Evolutionary conservation across 306 rosid species (phyloP).

Genomic region (Vigna hirtella): DNA sequence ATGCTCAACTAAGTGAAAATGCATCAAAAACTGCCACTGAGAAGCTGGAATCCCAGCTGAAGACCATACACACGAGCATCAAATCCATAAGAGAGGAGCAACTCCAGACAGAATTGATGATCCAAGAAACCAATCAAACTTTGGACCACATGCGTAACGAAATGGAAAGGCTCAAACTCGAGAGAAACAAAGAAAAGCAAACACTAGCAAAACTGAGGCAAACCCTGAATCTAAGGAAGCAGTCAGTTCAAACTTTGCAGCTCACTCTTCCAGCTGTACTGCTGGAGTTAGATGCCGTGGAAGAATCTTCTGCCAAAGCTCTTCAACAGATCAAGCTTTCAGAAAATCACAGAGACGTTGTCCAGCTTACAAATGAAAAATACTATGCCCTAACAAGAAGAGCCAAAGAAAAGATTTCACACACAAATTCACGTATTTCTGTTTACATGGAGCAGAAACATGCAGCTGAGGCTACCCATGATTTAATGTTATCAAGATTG

Average conservation of each 20-base stretch:
- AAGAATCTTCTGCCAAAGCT: constrained; percentile 51
- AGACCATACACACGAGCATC: constrained; percentile 41
- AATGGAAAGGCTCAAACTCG: constrained; percentile 43
- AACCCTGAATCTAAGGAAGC: constrained; percentile 48
- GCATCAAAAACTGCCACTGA: constrained; percentile 28
- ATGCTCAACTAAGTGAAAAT: constrained; percentile 37
- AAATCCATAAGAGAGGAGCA: constrained; percentile 53
- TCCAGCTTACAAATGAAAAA: constrained; percentile 54
- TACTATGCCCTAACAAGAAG: constrained; percentile 48
- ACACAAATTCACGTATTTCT: constrained; percentile 46
- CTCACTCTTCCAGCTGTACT: constrained; percentile 54
- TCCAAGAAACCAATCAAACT: constrained; percentile 46
- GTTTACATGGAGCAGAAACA: constrained; percentile 51
- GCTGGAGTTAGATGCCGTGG: constrained; percentile 55
- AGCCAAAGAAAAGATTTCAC: constrained; percentile 52
- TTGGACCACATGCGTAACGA: constrained; percentile 47
- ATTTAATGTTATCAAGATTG: constrained; percentile 52
- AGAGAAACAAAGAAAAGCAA: constrained; percentile 42
- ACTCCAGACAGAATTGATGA: constrained; percentile 38
- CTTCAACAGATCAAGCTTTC: constrained; percentile 47
- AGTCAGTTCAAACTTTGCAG: constrained; percentile 46
- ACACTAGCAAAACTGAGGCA: constrained; percentile 39
- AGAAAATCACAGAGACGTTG: constrained; percentile 32
- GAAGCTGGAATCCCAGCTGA: constrained; percentile 52
- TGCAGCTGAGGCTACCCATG: constrained; percentile 49